Evolutionary conservation across 2,329 filamentous ascomycete genomes (phyloP).

Genomic region (Fusarium guadeloupense): DNA sequence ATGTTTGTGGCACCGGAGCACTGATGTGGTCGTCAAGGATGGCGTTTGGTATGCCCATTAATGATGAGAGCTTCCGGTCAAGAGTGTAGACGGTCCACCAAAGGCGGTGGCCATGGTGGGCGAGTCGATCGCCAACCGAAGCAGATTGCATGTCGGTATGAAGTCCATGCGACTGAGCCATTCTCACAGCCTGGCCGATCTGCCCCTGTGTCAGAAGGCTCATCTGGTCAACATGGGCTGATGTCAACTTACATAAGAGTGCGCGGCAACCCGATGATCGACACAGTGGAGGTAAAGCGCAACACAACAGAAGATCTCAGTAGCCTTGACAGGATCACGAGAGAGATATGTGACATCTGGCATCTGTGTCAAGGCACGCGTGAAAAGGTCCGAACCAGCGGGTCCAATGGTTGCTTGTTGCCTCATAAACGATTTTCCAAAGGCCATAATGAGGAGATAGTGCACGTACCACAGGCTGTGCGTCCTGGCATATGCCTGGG

Average conservation of each 20-base stretch:
- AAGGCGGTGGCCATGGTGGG: neutral
- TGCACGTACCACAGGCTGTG: slow-evolving; percentile 10
- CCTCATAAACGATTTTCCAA: slow-evolving; percentile 7
- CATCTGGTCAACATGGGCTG: neutral
- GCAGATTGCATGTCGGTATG: slow-evolving; percentile 4
- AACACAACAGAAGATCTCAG: slow-evolving; percentile 14
- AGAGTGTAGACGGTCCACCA: slow-evolving; percentile 20
- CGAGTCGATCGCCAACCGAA: neutral
- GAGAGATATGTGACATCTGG: slow-evolving; percentile 14
- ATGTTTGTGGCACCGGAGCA: neutral
- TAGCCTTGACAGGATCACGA: slow-evolving; percentile 11
- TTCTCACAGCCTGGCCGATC: slow-evolving; percentile 15
- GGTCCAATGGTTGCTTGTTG: slow-evolving; percentile 4
- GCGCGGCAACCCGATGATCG: slow-evolving; percentile 11
- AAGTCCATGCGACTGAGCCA: slow-evolving; percentile 17
- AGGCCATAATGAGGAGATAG: slow-evolving; percentile 14
- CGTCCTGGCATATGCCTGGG: neutral
- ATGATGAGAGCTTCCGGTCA: slow-evolving; percentile 10
- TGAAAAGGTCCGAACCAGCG: slow-evolving; percentile 8
- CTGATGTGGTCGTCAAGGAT: slow-evolving; percentile 10
- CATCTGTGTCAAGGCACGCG: slow-evolving; percentile 2
- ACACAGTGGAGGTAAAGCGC: slow-evolving; percentile 16
- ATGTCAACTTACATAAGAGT: slow-evolving; percentile 6
- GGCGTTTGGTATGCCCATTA: slow-evolving; percentile 11
- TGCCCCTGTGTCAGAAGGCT: neutral